phyloP scores from a whole-genome alignment of 257 asterid genomes.

The Cynanchum wilfordii region DNA sequence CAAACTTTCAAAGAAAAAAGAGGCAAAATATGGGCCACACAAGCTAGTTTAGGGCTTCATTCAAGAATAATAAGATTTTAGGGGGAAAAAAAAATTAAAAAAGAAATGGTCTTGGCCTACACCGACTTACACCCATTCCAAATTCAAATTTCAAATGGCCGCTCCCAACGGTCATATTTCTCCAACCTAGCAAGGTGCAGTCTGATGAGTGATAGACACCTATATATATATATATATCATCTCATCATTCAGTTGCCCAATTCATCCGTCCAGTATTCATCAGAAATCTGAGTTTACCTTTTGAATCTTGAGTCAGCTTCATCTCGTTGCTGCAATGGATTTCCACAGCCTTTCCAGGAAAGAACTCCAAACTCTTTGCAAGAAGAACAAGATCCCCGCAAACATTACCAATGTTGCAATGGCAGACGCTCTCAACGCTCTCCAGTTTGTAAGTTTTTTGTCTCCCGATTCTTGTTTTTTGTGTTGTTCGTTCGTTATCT shows the following conservation, averaged over 20 bases:
- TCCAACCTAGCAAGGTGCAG: background rate
- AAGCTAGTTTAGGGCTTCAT: background rate
- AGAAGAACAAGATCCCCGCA: constrained; percentile 68
- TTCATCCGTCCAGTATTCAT: background rate
- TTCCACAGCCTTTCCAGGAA: constrained; percentile 55
- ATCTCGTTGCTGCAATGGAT: constrained; percentile 39
- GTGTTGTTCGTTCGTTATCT: background rate
- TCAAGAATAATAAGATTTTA: background rate
- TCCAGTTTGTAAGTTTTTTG: constrained; percentile 38
- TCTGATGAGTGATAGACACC: background rate
- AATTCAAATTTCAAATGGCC: constrained; percentile 40
- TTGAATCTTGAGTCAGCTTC: constrained; percentile 7
- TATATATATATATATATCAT: constrained; percentile 13
- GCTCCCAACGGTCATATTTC: constrained; percentile 52
- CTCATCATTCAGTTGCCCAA: constrained; percentile 18
- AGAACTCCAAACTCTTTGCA: constrained; percentile 69
- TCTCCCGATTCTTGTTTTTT: background rate
- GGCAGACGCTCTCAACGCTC: constrained; percentile 59
- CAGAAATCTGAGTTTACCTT: background rate
- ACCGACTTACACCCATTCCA: too few relatives aligned
- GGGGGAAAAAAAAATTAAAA: too few relatives aligned
- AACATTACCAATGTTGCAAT: constrained; percentile 58
- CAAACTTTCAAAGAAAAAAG: too few relatives aligned
- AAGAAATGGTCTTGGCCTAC: background rate
- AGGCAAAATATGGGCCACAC: background rate